Percentiles rank a stretch among this genome's conserved stretches.
Conservation (phyloP, 2,329 filamentous ascomycete species). For the Neofusicoccum umdonicola region DNA sequence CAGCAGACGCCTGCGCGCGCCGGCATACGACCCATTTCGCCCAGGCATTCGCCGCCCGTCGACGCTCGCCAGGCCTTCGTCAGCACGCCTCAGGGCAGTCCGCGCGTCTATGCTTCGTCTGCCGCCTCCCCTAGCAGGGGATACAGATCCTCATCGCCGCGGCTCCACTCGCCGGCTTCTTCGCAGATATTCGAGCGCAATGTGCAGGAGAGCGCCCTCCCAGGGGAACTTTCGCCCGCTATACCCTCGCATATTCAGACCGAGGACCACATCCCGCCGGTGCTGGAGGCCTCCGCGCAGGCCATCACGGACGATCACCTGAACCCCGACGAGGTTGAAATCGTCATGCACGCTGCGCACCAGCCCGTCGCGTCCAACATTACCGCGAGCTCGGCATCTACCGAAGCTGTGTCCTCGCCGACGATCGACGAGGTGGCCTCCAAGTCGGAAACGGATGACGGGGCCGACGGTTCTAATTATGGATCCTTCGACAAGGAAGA, state of each 20-base stretch:
- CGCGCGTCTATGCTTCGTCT: constrained; percentile 32
- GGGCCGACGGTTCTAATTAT: constrained; percentile 71
- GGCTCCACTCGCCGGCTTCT: constrained; percentile 73
- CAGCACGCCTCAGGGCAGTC: constrained; percentile 34
- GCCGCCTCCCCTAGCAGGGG: constrained; percentile 62
- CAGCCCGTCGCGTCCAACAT: constrained; percentile 66
- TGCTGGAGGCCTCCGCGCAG: constrained; percentile 85
- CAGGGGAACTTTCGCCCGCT: constrained; percentile 73
- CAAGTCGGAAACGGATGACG: constrained; percentile 26
- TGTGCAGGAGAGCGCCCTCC: constrained; percentile 71
- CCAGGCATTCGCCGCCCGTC: constrained; percentile 26
- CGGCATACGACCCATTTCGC: constrained; percentile 19
- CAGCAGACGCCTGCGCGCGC: constrained; percentile 2
- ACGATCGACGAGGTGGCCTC: constrained; percentile 29
- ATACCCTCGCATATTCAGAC: constrained; percentile 92
- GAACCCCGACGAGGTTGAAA: constrained; percentile 87
- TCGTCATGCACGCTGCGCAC: constrained; percentile 81
- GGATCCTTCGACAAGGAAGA: constrained; percentile 75
- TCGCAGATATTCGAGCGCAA: constrained; percentile 87
- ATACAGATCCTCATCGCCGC: constrained; percentile 67
- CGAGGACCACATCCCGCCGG: constrained; percentile 89
- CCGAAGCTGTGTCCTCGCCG: constrained; percentile 35
- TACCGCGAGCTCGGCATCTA: constrained; percentile 2
- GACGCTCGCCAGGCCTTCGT: constrained; percentile 26
- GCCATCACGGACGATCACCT: constrained; percentile 85